Percentiles rank a stretch among this genome's conserved stretches.
These are phyloP conservation scores for Suillus placidus DNA, from an alignment of 768 basidiomycete species.

Conservation along the genomic window DNA sequence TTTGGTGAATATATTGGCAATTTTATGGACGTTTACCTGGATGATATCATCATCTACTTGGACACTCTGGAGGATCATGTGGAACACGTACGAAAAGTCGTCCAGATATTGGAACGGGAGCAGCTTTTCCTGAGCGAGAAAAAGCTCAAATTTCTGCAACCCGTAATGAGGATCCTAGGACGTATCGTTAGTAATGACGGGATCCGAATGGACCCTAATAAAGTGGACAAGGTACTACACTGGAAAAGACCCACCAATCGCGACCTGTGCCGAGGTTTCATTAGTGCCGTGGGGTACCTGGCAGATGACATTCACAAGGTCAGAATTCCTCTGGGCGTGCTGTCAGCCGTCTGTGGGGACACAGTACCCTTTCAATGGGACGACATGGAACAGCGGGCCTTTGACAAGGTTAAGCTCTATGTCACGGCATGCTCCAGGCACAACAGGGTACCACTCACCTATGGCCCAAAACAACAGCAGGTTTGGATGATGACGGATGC, in stretches of 20 bases:
- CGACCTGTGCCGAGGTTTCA: too few species aligned
- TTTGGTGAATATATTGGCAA: conserved; percentile 13
- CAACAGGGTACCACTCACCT: conserved; percentile 25
- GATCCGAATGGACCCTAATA: too few species aligned
- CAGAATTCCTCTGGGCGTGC: background rate
- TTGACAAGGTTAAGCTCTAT: conserved; percentile 18
- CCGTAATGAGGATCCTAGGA: too few species aligned
- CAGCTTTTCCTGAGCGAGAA: conserved; percentile 38
- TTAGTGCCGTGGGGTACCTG: background rate
- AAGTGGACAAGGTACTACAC: too few species aligned
- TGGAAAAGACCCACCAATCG: too few species aligned
- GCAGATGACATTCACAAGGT: background rate
- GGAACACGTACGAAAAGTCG: conserved; percentile 31
- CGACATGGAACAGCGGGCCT: conserved; percentile 24
- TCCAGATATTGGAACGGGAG: conserved; percentile 35
- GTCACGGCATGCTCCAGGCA: conserved; percentile 9
- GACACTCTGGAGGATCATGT: conserved; percentile 32
- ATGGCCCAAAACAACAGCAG: conserved; percentile 7
- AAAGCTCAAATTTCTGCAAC: conserved; percentile 38
- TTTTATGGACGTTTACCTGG: conserved; percentile 6
- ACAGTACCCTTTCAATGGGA: conserved; percentile 17
- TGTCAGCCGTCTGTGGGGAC: background rate
- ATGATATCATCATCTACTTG: background rate
- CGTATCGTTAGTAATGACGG: too few species aligned
- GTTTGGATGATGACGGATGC: conserved; percentile 39